Percentiles rank a stretch among this genome's conserved stretches.
These are phyloP conservation scores for Debaryomyces singareniensis DNA, from an alignment of 1,139 yeast genomes.

Conservation along the genomic window DNA sequence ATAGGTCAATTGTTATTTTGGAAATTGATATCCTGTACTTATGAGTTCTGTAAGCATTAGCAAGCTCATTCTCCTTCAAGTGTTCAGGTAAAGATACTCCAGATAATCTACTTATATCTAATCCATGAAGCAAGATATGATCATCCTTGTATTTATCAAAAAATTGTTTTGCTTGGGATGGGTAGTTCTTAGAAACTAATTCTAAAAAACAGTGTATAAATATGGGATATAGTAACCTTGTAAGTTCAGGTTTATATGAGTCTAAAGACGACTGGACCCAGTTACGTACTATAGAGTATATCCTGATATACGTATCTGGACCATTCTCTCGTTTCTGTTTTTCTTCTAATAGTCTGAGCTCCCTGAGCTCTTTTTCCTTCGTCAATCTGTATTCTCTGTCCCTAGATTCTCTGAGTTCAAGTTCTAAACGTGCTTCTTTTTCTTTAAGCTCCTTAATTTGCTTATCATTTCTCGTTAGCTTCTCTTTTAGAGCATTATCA, in stretches of 20 bases:
- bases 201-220: constrained; percentile 86
- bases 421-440: constrained; percentile 26
- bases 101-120: constrained; percentile 65
- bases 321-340: constrained; percentile 41
- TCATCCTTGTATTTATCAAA: constrained; percentile 71
- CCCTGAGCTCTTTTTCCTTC: constrained; percentile 38
- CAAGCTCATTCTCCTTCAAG: constrained; percentile 73
- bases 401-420: constrained; percentile 34
- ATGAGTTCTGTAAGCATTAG: constrained; percentile 65
- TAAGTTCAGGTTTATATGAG: constrained; percentile 82
- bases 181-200: constrained; percentile 57
- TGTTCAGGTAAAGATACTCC: constrained; percentile 79
- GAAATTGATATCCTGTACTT: constrained; percentile 75
- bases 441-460: constrained; percentile 40
- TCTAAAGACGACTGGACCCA: constrained; percentile 94
- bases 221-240: constrained; percentile 79
- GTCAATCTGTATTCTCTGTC: constrained; percentile 35
- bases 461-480: constrained; percentile 22
- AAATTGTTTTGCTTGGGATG: constrained; percentile 62
- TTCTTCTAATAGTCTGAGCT: constrained; percentile 33
- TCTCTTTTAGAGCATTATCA: constrained; percentile 24
- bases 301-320: constrained; percentile 68
- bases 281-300: constrained; percentile 70
- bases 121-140: constrained; percentile 70
- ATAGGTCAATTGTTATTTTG: constrained; percentile 76